A percentile compares a stretch with the other conserved stretches of the same genome.
Conservation (phyloP, 140 eudicot genomes). For the Flaveria floridana region DNA sequence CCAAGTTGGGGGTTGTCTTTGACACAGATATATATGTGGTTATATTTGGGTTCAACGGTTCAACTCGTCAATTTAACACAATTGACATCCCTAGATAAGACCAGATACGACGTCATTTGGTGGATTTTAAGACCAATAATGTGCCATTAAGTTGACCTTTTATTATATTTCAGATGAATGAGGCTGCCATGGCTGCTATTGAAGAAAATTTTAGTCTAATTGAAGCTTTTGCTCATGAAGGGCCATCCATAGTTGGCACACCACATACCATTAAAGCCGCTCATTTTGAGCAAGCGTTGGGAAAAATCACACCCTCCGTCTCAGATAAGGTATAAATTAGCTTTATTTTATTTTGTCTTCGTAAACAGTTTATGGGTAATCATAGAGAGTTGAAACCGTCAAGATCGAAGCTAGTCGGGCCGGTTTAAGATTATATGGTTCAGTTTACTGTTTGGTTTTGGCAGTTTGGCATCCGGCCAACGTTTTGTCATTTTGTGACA, state of each 20-base stretch:
- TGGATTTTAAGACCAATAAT: background rate
- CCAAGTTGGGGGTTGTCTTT: too few relatives aligned
- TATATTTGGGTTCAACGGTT: too few relatives aligned
- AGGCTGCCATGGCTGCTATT: slow-evolving; percentile 75
- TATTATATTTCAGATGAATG: slow-evolving; percentile 44
- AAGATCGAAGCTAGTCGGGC: background rate
- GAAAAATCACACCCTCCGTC: slow-evolving; percentile 61
- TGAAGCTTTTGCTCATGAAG: slow-evolving; percentile 58
- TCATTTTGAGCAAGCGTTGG: slow-evolving; percentile 63
- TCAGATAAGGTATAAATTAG: slow-evolving; percentile 53
- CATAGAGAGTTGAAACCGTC: background rate
- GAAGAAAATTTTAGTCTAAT: slow-evolving; percentile 42
- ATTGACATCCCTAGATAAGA: too few relatives aligned
- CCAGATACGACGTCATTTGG: too few relatives aligned
- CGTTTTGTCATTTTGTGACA: background rate
- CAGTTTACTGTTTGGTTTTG: background rate
- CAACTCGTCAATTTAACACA: too few relatives aligned
- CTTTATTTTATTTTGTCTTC: background rate
- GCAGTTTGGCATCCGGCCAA: background rate
- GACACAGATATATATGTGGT: too few relatives aligned
- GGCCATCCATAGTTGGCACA: slow-evolving; percentile 28
- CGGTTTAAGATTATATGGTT: background rate
- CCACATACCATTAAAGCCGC: slow-evolving; percentile 47
- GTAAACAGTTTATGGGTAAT: background rate
- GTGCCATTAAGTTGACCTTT: background rate